Evolutionary conservation across 805 yeast species (phyloP), one percentile per base, ranked within the genome.

Genomic region (Candida namnaoensis): DNA sequence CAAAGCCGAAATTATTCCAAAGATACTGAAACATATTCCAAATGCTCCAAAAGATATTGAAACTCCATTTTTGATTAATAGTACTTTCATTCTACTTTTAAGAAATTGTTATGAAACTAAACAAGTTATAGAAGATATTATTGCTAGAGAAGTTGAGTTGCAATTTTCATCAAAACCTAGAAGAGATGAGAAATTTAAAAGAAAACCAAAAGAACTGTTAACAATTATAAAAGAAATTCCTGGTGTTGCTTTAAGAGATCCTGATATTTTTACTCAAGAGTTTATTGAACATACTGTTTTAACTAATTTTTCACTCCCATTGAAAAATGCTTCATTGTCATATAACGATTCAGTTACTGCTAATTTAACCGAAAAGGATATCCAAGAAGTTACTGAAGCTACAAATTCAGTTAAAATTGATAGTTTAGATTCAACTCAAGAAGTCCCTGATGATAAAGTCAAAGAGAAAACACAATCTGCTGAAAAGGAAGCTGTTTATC

Each of bases 41-140:
- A 39, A 46, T 3, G 61, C 65, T 44, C 52, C 64, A 5, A 60
- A 68, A 7, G 43, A 57, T 37, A 59, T 68, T 6, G 68, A 67
- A 14, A 62, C 59, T 37, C 60, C 65, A 2, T 62, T 62, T 36
- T 58, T 60, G 44, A 44, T 78, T 2, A 79, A 77, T 44, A 62
- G 70, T 6, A 57, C 76, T 1, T 64, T 80, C 19, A 66, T 78
- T 1, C 64, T 76, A 11, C 62, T 88, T 32, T 57, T 81, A 1
- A 72, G 96, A 54, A 68, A 83, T 36, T 80, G 88, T 43, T 77
- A 81, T 56, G 97, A 88, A 57, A 72, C 77, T 3, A 56, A 64
- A 0, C 70, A 67, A 0, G 61, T 74, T 11, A 62, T 87, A 5
- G 64, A 66, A 27, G 62, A 64, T 9, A 61, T 73, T 34, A 74